Evolutionary conservation across 1,284 basidiomycete genomes (phyloP).

Genomic region (Phylloporus gajari): DNA sequence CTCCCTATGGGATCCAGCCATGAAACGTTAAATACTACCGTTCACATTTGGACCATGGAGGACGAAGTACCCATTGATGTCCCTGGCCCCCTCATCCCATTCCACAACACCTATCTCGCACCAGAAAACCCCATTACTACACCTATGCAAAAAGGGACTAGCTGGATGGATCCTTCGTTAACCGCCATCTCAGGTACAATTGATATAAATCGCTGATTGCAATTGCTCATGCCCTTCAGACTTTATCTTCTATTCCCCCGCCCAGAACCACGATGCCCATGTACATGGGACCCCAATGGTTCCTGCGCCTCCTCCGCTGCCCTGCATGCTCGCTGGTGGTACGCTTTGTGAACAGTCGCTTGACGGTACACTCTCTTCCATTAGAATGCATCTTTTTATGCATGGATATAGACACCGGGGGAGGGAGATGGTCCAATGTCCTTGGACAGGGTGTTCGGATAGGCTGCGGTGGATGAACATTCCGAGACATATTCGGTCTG

Average conservation of each 20-base stretch:
- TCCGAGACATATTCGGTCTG: conserved; percentile 26
- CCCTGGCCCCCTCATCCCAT: neutral
- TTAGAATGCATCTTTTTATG: conserved; percentile 20
- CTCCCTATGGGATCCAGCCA: neutral
- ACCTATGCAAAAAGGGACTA: neutral
- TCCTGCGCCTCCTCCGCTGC: neutral
- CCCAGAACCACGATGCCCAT: neutral
- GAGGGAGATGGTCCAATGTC: conserved; percentile 17
- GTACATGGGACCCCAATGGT: neutral
- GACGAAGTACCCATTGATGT: neutral
- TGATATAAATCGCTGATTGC: neutral
- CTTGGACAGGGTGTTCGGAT: conserved; percentile 22
- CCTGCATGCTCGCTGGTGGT: neutral
- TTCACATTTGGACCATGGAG: neutral
- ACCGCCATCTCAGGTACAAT: conserved; percentile 9
- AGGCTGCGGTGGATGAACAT: conserved; percentile 24
- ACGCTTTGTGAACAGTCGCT: neutral
- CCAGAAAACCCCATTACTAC: neutral
- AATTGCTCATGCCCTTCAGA: conserved; percentile 13
- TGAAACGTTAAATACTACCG: neutral
- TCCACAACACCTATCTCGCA: neutral
- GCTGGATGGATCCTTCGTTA: conserved; percentile 13
- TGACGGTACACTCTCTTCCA: conserved; percentile 6
- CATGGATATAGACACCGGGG: conserved; percentile 20
- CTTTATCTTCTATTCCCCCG: neutral